A percentile compares a stretch with the other conserved stretches of the same genome.
phyloP scores from a whole-genome alignment of 2,329 filamentous ascomycete genomes.

The Alternaria tenuissima region DNA sequence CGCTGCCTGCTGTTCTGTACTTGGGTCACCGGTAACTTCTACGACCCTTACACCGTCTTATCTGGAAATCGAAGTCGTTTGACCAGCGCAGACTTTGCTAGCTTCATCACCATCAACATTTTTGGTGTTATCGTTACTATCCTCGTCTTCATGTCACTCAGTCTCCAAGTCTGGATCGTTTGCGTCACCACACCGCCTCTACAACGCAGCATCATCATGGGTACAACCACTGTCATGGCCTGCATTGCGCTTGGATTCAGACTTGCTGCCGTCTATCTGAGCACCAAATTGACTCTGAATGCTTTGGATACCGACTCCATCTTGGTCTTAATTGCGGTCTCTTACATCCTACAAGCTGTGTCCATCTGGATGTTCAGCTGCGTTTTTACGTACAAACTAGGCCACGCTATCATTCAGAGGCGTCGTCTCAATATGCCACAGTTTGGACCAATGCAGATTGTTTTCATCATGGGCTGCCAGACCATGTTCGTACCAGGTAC shows the following conservation, averaged over 20 bases:
- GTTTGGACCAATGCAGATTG: constrained; percentile 71
- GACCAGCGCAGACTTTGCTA: constrained; percentile 53
- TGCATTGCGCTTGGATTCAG: constrained; percentile 63
- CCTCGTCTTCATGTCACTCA: constrained; percentile 66
- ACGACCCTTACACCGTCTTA: constrained; percentile 68
- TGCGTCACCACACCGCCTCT: constrained; percentile 59
- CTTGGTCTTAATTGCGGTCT: constrained; percentile 39
- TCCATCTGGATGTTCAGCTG: constrained; percentile 69
- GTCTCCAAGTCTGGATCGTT: constrained; percentile 70
- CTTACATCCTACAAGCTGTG: constrained; percentile 62
- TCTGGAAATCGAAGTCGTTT: constrained; percentile 64
- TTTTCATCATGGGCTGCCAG: constrained; percentile 73
- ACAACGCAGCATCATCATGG: constrained; percentile 58
- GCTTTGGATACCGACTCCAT: constrained; percentile 36
- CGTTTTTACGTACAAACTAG: constrained; percentile 70
- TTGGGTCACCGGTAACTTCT: constrained; percentile 68
- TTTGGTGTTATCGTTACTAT: constrained; percentile 63
- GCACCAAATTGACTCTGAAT: constrained; percentile 52
- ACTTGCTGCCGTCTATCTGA: constrained; percentile 61
- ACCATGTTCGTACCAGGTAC: constrained; percentile 71
- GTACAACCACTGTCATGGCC: constrained; percentile 59
- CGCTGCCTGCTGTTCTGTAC: constrained; percentile 66
- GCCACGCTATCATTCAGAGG: constrained; percentile 64
- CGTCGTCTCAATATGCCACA: constrained; percentile 65
- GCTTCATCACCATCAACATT: constrained; percentile 59